These are phyloP conservation scores for Aureobasidium lini DNA, from an alignment of 2,329 filamentous ascomycete genomes.

Conservation along the genomic window DNA sequence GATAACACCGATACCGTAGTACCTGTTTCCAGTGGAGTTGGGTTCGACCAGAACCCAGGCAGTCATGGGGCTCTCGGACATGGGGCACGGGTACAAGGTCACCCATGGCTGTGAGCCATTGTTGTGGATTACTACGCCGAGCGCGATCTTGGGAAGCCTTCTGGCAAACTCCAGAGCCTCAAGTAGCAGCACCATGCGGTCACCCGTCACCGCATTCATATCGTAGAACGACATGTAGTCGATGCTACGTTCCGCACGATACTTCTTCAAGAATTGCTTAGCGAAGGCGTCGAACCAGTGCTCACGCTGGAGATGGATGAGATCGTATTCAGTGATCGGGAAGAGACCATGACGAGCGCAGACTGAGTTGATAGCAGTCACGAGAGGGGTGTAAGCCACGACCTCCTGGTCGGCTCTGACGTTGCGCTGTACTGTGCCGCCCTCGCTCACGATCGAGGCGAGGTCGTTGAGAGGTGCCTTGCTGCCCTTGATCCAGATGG, in stretches of 20 bases:
- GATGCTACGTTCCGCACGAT: neutral
- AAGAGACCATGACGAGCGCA: neutral
- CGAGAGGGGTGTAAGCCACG: neutral
- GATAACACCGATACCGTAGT: neutral
- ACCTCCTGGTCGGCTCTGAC: too few relatives aligned
- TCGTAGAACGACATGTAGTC: neutral
- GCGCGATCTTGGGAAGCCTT: neutral
- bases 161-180: neutral
- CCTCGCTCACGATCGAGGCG: too few relatives aligned
- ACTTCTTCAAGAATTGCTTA: neutral
- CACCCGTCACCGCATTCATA: neutral
- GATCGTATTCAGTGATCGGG: neutral
- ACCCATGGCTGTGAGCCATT: neutral
- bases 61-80: neutral
- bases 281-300: neutral
- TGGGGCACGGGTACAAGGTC: neutral
- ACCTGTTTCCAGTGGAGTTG: neutral
- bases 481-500: neutral
- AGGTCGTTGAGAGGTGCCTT: neutral
- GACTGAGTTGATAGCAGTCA: neutral
- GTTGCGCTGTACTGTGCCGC: too few relatives aligned
- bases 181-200: neutral
- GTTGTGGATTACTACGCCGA: neutral
- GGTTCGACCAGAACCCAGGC: neutral
- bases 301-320: neutral